Evolutionary conservation across 805 yeast species (phyloP).

Genomic region (Saturnispora saitoi): DNA sequence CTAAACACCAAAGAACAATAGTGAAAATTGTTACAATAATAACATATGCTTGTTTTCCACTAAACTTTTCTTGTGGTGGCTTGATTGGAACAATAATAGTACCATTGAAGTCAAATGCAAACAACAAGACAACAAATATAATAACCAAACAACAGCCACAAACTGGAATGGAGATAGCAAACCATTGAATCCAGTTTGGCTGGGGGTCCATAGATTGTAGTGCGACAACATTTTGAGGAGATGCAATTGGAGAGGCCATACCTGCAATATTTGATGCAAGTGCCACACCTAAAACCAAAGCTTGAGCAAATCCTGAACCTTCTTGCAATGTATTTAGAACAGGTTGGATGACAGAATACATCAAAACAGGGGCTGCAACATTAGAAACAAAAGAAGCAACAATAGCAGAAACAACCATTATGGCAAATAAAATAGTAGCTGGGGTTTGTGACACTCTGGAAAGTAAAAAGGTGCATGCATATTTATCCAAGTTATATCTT

Average conservation of each 20-base stretch:
- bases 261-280: constrained; percentile 92
- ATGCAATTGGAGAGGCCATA: constrained; percentile 94
- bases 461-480: constrained; percentile 72
- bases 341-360: constrained; percentile 88
- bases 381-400: constrained; percentile 94
- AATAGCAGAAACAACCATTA: constrained; percentile 80
- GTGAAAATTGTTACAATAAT: constrained; percentile 59
- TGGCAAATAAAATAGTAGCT: constrained; percentile 59
- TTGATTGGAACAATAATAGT: constrained; percentile 51
- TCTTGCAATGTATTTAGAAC: constrained; percentile 75
- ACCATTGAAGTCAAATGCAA: constrained; percentile 45
- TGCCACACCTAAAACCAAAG: constrained; percentile 85
- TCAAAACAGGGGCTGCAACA: constrained; percentile 94
- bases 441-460: constrained; percentile 85
- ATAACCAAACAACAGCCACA: constrained; percentile 50
- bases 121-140: constrained; percentile 65
- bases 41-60: constrained; percentile 68
- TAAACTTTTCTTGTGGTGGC: constrained; percentile 56
- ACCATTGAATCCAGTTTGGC: constrained; percentile 91
- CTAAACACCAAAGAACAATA: constrained; percentile 82
- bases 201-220: constrained; percentile 79
- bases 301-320: constrained; percentile 68
- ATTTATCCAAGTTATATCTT: constrained; percentile 81
- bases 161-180: constrained; percentile 78
- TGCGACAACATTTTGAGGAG: constrained; percentile 93